A percentile compares a stretch with the other conserved stretches of the same genome.
These are phyloP conservation scores for Glonium stellatum DNA, from an alignment of 495 filamentous ascomycete genomes.

Conservation along the genomic window DNA sequence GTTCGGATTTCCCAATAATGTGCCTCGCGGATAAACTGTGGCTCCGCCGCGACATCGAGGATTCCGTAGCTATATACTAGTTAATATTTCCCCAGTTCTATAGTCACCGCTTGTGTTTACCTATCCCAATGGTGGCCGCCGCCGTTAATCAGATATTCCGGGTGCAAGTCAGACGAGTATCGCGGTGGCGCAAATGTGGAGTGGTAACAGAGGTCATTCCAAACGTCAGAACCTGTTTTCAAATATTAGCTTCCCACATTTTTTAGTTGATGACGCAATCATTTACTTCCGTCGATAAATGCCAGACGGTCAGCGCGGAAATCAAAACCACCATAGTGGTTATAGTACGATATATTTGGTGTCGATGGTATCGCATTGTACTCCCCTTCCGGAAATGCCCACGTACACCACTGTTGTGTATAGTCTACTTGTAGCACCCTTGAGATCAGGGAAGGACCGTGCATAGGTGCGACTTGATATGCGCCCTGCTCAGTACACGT, in stretches of 20 bases:
- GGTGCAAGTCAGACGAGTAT: constrained; percentile 35
- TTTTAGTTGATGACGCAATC: no score
- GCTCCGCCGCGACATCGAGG: constrained; percentile 41
- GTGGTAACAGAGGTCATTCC: constrained; percentile 44
- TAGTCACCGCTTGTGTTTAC: no score
- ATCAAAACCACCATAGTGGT: constrained; percentile 41
- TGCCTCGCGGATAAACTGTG: constrained; percentile 45
- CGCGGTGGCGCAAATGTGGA: constrained; percentile 36
- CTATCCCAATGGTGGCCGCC: constrained; percentile 48
- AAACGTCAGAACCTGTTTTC: constrained; percentile 34
- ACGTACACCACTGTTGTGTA: constrained; percentile 45
- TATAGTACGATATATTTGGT: constrained; percentile 37
- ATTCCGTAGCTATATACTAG: no score
- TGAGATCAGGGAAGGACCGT: constrained; percentile 40
- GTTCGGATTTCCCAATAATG: constrained; percentile 46
- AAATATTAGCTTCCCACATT: no score
- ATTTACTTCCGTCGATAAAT: constrained; percentile 43
- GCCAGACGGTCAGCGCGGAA: constrained; percentile 42
- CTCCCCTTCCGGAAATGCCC: constrained; percentile 43
- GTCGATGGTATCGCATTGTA: constrained; percentile 40
- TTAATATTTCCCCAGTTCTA: no score
- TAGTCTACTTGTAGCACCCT: constrained; percentile 42
- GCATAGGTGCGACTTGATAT: constrained; percentile 41
- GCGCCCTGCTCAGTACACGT: constrained; percentile 44
- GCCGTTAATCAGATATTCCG: constrained; percentile 41